Evolutionary conservation across 2,329 filamentous ascomycete genomes (phyloP).

Genomic region (Shiraia sp.): DNA sequence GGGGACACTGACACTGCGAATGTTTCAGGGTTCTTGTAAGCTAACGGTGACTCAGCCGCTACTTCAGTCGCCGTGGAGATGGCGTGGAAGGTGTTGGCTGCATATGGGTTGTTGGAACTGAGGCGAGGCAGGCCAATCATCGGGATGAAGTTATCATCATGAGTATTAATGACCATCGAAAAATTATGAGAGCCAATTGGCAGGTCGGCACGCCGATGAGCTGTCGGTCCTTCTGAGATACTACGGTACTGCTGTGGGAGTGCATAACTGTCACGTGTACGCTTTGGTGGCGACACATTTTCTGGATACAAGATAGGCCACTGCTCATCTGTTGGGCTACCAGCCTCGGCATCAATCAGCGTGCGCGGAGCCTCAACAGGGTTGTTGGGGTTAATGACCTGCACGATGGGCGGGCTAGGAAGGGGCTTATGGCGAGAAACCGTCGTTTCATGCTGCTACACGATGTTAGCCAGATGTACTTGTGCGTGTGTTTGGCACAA

Average conservation of each 20-base stretch:
- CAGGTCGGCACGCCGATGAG: too few relatives aligned
- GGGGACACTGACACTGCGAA: conserved; percentile 10
- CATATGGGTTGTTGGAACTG: conserved; percentile 6
- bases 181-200: too few relatives aligned
- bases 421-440: conserved; percentile 41
- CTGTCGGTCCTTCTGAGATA: conserved; percentile 4
- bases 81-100: conserved; percentile 11
- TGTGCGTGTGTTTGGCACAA: background rate
- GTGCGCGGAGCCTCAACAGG: conserved; percentile 44
- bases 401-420: conserved; percentile 43
- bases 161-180: background rate
- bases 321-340: conserved; percentile 25
- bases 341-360: conserved; percentile 46
- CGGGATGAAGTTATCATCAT: background rate
- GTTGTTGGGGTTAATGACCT: conserved; percentile 33
- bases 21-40: conserved; percentile 2
- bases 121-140: conserved; percentile 1
- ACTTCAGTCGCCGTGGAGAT: conserved; percentile 9
- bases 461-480: too few relatives aligned
- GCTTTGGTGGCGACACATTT: conserved; percentile 8
- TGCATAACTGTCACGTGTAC: background rate
- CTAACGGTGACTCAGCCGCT: conserved; percentile 10
- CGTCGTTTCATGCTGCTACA: conserved; percentile 2
- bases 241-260: conserved; percentile 7
- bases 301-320: conserved; percentile 37